Evolutionary conservation across 2,329 filamentous ascomycete species (phyloP).

Genomic region (Stagonosporopsis cucurbitacearum): DNA sequence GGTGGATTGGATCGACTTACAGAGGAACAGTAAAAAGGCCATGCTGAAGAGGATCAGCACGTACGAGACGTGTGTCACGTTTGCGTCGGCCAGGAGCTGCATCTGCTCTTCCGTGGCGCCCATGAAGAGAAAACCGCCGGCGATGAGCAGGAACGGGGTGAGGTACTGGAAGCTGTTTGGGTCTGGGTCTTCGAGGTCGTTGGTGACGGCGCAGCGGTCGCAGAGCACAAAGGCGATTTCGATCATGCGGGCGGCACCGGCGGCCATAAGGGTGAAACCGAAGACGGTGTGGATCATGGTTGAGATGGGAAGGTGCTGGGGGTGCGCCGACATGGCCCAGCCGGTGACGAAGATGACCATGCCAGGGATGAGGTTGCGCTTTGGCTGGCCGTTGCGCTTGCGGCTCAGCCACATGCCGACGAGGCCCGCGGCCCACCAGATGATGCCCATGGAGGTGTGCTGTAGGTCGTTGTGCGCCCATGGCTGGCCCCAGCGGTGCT

Average conservation of each 20-base stretch:
- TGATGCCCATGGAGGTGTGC: conserved; percentile 98
- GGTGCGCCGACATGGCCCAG: conserved; percentile 93
- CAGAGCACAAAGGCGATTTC: conserved; percentile 88
- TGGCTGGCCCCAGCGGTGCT: conserved; percentile 87
- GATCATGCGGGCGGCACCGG: conserved; percentile 81
- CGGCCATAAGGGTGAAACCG: conserved; percentile 93
- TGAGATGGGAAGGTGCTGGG: conserved; percentile 82
- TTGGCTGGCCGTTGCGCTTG: conserved; percentile 81
- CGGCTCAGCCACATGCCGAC: conserved; percentile 91
- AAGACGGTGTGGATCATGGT: conserved; percentile 89
- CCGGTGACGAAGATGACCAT: conserved; percentile 92
- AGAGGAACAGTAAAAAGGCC: conserved; percentile 89
- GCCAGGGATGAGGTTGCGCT: conserved; percentile 90
- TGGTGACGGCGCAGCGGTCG: conserved; percentile 70
- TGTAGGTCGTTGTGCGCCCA: conserved; percentile 97
- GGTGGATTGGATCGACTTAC: conserved; percentile 52
- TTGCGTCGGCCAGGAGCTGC: conserved; percentile 72
- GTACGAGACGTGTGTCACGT: conserved; percentile 89
- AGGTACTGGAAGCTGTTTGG: conserved; percentile 76
- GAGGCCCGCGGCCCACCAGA: conserved; percentile 96
- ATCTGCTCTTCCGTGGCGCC: conserved; percentile 97
- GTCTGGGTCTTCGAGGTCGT: conserved; percentile 72
- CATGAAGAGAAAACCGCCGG: conserved; percentile 96
- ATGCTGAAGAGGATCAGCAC: conserved; percentile 90
- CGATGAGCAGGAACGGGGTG: conserved; percentile 79